These are phyloP conservation scores for Suillus hirtellus DNA, from an alignment of 768 basidiomycete genomes.

Conservation along the genomic window DNA sequence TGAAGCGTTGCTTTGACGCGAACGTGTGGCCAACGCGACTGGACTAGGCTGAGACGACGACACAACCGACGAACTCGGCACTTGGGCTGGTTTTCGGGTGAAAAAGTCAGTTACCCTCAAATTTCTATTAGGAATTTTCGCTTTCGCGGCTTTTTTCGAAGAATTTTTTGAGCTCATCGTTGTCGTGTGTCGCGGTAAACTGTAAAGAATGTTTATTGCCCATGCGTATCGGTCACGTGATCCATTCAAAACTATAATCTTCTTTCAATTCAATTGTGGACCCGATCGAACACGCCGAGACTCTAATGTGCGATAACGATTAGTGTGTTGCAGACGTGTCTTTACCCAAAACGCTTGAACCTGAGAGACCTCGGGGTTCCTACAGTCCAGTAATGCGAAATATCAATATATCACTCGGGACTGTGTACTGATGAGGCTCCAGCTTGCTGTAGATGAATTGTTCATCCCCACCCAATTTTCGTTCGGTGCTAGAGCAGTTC, in stretches of 20 bases:
- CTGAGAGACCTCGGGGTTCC: not conserved
- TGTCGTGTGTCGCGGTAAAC: constrained; percentile 2
- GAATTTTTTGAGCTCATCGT: constrained; percentile 20
- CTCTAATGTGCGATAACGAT: not conserved
- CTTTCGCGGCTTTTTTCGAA: constrained; percentile 14
- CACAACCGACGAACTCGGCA: constrained; percentile 16
- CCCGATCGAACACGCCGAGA: not conserved
- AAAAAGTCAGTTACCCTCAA: constrained; percentile 48
- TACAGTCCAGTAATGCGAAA: not conserved
- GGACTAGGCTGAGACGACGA: constrained; percentile 14
- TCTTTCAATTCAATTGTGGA: not conserved
- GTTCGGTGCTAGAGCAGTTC: no score
- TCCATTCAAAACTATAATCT: not conserved
- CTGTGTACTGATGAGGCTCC: no score
- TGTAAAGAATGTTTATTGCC: not conserved
- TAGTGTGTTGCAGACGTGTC: not conserved
- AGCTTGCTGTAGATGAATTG: no score
- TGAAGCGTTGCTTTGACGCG: constrained; percentile 14
- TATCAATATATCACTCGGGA: no score
- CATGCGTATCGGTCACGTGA: not conserved
- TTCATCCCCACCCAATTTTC: no score
- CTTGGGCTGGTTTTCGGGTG: constrained; percentile 26
- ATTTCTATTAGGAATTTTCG: constrained; percentile 22
- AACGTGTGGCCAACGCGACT: constrained; percentile 16
- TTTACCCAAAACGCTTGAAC: not conserved